Conservation (phyloP, 2,329 filamentous ascomycete species). For the Dryadomyces quercus-mongolicae region DNA sequence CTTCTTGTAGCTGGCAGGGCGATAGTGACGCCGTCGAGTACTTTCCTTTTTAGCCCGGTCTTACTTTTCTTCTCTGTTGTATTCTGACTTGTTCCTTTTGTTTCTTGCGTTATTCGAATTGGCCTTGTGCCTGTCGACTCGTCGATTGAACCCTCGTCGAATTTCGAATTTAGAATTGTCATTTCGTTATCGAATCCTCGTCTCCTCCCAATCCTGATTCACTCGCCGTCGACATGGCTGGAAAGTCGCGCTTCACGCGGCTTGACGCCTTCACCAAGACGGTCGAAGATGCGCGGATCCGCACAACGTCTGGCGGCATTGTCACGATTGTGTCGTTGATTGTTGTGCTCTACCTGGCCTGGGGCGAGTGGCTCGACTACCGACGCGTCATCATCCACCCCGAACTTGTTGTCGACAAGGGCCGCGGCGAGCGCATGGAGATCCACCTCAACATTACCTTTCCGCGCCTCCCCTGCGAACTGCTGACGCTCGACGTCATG, state of each 20-base stretch:
- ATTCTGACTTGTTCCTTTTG: not conserved
- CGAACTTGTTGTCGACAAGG: constrained; percentile 92
- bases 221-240: constrained; percentile 47
- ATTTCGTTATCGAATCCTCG: not conserved
- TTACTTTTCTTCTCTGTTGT: not conserved
- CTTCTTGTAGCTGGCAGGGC: not conserved
- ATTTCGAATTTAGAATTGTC: no score
- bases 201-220: no score
- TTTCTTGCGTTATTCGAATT: not conserved
- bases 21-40: not conserved
- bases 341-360: constrained; percentile 76
- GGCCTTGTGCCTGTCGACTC: not conserved
- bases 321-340: constrained; percentile 87
- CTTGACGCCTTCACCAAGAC: constrained; percentile 99
- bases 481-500: constrained; percentile 96
- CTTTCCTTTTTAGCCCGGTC: not conserved
- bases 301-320: constrained; percentile 89
- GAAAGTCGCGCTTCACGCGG: constrained; percentile 88
- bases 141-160: no score
- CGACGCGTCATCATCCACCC: constrained; percentile 74
- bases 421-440: constrained; percentile 96
- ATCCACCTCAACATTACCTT: constrained; percentile 98
- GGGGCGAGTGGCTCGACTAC: constrained; percentile 96
- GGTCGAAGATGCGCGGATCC: constrained; percentile 91
- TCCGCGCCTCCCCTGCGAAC: constrained; percentile 84